Evolutionary conservation across 192 early-diverging fungal genomes (phyloP).

Genomic region (Backusella morwellensis): DNA sequence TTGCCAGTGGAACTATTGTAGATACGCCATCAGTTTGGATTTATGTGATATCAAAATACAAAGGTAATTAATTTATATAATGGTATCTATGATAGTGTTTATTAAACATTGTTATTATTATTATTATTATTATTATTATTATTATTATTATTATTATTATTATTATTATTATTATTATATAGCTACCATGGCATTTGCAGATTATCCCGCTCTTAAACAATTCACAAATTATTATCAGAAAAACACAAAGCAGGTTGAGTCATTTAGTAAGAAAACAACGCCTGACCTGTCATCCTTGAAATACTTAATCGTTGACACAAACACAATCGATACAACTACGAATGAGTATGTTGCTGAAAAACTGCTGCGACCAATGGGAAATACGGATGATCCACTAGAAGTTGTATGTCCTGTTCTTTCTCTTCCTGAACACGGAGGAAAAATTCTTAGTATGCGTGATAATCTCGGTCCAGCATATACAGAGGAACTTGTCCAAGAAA

Average conservation of each 20-base stretch:
- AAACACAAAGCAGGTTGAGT: slow-evolving; percentile 48
- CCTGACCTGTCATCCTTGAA: slow-evolving; percentile 60
- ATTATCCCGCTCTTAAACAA: slow-evolving; percentile 64
- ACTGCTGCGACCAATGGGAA: slow-evolving; percentile 44
- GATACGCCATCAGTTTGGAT: slow-evolving; percentile 70
- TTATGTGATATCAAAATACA: slow-evolving; percentile 64
- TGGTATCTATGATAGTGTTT: background rate
- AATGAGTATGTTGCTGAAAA: slow-evolving; percentile 49
- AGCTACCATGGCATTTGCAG: slow-evolving; percentile 67
- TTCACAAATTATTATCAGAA: slow-evolving; percentile 55
- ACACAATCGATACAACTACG: slow-evolving; percentile 56
- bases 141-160: background rate
- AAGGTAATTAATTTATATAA: slow-evolving; percentile 41
- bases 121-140: too few species aligned
- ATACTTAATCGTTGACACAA: slow-evolving; percentile 63
- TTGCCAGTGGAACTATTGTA: slow-evolving; percentile 58
- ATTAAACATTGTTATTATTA: background rate
- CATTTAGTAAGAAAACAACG: slow-evolving; percentile 53
- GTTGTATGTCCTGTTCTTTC: slow-evolving; percentile 67
- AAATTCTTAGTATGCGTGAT: slow-evolving; percentile 71
- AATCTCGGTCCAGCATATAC: slow-evolving; percentile 43
- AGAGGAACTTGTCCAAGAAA: slow-evolving; percentile 22
- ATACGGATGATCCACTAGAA: slow-evolving; percentile 35
- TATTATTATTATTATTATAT: background rate
- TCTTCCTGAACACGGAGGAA: slow-evolving; percentile 74